A percentile compares a stretch with the other conserved stretches of the same genome.
Evolutionary conservation across 305 asterid species (phyloP).

Genomic region (Coffea humblotiana): DNA sequence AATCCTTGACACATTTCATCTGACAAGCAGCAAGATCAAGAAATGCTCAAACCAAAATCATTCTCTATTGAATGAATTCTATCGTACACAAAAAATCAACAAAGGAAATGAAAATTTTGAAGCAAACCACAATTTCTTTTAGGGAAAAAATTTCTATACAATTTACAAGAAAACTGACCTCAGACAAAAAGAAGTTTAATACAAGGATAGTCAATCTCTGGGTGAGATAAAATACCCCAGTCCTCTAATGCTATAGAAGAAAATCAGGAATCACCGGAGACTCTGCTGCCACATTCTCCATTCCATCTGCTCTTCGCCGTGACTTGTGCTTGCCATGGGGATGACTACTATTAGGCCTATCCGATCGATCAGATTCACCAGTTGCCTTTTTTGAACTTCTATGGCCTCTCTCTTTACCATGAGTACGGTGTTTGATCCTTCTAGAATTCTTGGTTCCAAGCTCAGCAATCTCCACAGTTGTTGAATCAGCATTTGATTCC

Average conservation of each 20-base stretch:
- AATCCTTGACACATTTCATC: neutral
- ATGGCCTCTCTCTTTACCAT: slow-evolving; percentile 61
- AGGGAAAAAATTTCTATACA: slow-evolving; percentile 3
- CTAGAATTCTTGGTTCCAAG: slow-evolving; percentile 37
- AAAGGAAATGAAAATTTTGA: neutral
- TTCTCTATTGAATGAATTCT: slow-evolving; percentile 3
- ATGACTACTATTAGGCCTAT: slow-evolving; percentile 48
- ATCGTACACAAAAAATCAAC: slow-evolving; percentile 6
- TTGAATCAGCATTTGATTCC: slow-evolving; percentile 29
- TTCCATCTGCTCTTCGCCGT: slow-evolving; percentile 57
- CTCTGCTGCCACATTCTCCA: slow-evolving; percentile 43
- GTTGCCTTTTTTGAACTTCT: slow-evolving; percentile 47
- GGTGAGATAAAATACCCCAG: neutral
- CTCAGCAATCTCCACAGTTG: slow-evolving; percentile 34
- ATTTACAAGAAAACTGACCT: slow-evolving; percentile 53
- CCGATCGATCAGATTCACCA: slow-evolving; percentile 50
- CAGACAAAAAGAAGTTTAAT: slow-evolving; percentile 13
- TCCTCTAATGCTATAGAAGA: slow-evolving; percentile 58
- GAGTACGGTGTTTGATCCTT: slow-evolving; percentile 46
- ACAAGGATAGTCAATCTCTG: neutral
- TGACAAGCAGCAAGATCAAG: slow-evolving; percentile 1
- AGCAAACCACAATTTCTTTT: slow-evolving; percentile 3
- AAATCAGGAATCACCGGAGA: slow-evolving; percentile 81
- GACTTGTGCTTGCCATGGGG: slow-evolving; percentile 59
- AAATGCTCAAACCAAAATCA: slow-evolving; percentile 6